Base-by-base conservation (phyloP, 2,329 filamentous ascomycete species). In the Daldinia eschscholtzii region DNA sequence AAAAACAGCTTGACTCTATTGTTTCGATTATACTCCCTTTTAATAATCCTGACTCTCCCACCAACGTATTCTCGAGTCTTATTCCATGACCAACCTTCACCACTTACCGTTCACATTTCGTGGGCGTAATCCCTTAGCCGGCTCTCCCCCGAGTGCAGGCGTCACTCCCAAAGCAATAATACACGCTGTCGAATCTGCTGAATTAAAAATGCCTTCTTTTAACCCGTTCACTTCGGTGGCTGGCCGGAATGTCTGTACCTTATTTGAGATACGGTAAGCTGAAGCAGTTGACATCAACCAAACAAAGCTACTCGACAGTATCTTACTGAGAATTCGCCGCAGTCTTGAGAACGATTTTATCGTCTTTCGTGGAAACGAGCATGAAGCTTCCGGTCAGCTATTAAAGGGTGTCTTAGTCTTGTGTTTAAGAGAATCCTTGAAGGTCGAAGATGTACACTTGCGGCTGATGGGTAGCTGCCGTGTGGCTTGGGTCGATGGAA, bases 301-400 rank as follows among this genome's bases (percentile, higher is more conserved):
- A 55, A 59, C 1, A 57, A 57, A 52, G 58, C 13, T 39, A 57
- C 52, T 20, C 50, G 53, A 53, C 30, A 18, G 26, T 57, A 61
- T 52, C 64, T 65, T 70, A 37, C 70, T 55, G 67, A 75, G 70
- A 65, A 20, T 33, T 71, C 58, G 46, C 42, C 33, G 18, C 75
- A 94, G 92, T 59, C 86, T 94, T 67, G 91, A 94, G 59, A 91
- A 91, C 76, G 90, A 93, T 75, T 92, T 94, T 64, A 88, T 95
- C 66, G 90, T 95, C 33, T 91, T 96, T 70, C 90, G 92, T 60
- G 93, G 93, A 67, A 86, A 83, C 73, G 90, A 93, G 64, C 86
- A 92, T 77, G 93, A 95, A 77, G 91, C 92, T 53, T 88, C 91
- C 48, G 92, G 91, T 68, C 92, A 93, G 75, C 81, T 92, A 61